Evolutionary conservation across 176 grass and related monocot genomes (phyloP).

Genomic region (Triticum aestivum): DNA sequence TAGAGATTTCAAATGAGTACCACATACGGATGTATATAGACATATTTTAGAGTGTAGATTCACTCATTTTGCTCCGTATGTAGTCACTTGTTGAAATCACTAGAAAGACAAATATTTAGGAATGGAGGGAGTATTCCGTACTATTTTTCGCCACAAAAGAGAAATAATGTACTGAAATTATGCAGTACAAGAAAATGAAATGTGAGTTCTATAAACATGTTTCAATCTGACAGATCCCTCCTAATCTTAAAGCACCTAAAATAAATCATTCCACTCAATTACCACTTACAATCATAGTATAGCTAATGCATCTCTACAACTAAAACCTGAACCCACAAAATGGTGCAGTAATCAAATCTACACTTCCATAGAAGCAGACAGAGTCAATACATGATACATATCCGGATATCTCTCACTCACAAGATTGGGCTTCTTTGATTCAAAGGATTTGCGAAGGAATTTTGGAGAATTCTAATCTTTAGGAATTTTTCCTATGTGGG

Average conservation of each 20-base stretch:
- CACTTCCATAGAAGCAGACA: background rate
- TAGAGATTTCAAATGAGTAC: too few species aligned
- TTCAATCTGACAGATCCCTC: background rate
- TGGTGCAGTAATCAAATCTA: conserved; percentile 3
- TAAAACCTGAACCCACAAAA: background rate
- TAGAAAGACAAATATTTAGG: too few species aligned
- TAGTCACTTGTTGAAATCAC: too few species aligned
- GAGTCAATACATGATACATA: background rate
- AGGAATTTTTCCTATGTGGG: too few species aligned
- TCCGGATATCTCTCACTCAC: background rate
- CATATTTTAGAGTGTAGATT: too few species aligned
- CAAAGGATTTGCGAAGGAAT: too few species aligned
- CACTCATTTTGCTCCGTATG: too few species aligned
- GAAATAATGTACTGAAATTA: background rate
- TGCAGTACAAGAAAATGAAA: background rate
- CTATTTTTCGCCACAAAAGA: background rate
- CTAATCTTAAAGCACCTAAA: background rate
- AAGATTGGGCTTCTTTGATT: background rate
- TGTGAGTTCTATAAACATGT: background rate
- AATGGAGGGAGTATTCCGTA: too few species aligned
- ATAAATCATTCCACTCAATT: background rate
- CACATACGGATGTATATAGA: too few species aligned
- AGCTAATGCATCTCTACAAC: background rate
- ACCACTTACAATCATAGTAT: background rate
- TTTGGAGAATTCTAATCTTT: too few species aligned